phyloP scores from a whole-genome alignment of 768 basidiomycete species.

The Dentipellis sp. region DNA sequence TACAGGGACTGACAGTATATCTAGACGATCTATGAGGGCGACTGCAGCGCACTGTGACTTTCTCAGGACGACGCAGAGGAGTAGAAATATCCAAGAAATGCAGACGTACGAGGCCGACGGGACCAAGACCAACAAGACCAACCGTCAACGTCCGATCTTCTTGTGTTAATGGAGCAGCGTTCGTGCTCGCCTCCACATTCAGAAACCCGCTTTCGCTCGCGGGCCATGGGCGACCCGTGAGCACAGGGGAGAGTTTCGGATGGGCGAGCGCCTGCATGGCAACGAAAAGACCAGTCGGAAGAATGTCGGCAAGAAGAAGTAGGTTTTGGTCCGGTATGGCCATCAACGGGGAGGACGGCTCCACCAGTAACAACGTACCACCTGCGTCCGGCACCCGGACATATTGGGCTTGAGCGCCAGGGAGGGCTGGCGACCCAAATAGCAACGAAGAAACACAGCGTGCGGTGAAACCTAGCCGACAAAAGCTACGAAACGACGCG shows the following conservation, averaged over 20 bases:
- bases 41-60: constrained; percentile 45
- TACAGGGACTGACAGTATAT: constrained; percentile 34
- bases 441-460: constrained; percentile 53
- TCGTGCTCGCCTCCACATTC: neutral
- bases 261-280: constrained; percentile 64
- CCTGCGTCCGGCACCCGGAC: constrained; percentile 73
- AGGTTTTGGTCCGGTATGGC: constrained; percentile 53
- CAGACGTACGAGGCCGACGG: constrained; percentile 54
- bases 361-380: constrained; percentile 49
- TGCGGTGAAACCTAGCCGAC: constrained; percentile 64
- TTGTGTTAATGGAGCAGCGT: constrained; percentile 22
- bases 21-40: constrained; percentile 53
- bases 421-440: constrained; percentile 58
- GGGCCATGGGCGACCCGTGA: constrained; percentile 56
- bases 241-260: constrained; percentile 54
- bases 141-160: constrained; percentile 49
- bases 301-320: constrained; percentile 66
- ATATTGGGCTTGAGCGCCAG: constrained; percentile 75
- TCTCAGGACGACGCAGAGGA: neutral
- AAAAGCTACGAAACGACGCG: constrained; percentile 38
- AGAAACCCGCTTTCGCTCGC: constrained; percentile 12
- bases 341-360: constrained; percentile 13
- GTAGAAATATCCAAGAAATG: constrained; percentile 1
- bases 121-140: constrained; percentile 68
- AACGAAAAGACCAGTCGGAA: constrained; percentile 75